A percentile compares a stretch with the other conserved stretches of the same genome.
Evolutionary conservation across 176 grass and related monocot genomes (phyloP).

Genomic region (Elaeis guineensis): DNA sequence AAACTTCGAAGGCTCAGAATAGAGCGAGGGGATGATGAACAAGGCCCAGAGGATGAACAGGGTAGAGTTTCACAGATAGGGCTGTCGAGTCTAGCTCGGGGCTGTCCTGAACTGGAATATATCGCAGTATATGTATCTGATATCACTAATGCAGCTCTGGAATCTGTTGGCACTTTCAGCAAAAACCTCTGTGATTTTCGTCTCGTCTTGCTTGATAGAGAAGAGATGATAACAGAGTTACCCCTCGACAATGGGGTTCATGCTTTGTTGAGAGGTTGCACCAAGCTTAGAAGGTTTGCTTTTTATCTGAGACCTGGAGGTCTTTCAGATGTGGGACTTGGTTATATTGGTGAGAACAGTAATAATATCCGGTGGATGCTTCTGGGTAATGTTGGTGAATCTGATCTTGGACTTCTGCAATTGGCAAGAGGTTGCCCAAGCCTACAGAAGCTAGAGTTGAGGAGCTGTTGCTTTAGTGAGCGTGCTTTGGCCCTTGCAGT

Average conservation of each 20-base stretch:
- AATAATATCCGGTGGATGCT: conserved; percentile 64
- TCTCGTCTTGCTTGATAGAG: conserved; percentile 87
- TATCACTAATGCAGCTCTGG: conserved; percentile 94
- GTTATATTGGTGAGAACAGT: conserved; percentile 73
- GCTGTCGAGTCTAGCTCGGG: conserved; percentile 53
- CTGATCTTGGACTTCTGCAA: conserved; percentile 49
- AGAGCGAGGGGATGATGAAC: conserved; percentile 87
- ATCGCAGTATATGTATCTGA: conserved; percentile 77
- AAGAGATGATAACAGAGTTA: conserved; percentile 47
- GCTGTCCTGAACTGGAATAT: conserved; percentile 72
- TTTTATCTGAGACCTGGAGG: conserved; percentile 92
- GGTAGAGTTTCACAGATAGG: conserved; percentile 70
- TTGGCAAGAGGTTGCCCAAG: conserved; percentile 57
- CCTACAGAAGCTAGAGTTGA: conserved; percentile 90
- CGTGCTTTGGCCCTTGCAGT: conserved; percentile 66
- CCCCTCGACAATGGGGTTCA: conserved; percentile 89
- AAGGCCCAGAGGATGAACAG: conserved; percentile 77
- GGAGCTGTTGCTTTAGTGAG: conserved; percentile 79
- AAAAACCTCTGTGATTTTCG: conserved; percentile 91
- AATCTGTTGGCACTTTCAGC: conserved; percentile 54
- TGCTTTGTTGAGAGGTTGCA: conserved; percentile 68
- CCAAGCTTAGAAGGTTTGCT: conserved; percentile 74
- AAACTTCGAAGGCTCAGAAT: conserved; percentile 83
- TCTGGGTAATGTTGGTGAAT: conserved; percentile 75
- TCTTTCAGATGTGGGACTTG: conserved; percentile 71